These are phyloP conservation scores for Apiospora kogelbergensis DNA, from an alignment of 2,329 filamentous ascomycete species.

Conservation along the genomic window DNA sequence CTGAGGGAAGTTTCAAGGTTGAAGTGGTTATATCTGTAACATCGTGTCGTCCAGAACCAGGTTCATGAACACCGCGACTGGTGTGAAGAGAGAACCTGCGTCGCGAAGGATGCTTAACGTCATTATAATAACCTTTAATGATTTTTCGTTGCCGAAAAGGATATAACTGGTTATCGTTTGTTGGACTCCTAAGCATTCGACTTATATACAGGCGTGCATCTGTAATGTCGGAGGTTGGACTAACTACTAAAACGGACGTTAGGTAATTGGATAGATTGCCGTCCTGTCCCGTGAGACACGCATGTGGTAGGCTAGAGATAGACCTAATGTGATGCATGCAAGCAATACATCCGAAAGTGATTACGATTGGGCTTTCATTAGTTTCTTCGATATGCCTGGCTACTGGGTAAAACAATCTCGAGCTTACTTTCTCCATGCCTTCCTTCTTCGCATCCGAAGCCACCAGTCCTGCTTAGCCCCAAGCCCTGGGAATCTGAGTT, in stretches of 20 bases:
- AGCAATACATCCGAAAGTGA: background rate
- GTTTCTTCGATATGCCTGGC: background rate
- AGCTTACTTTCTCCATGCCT: background rate
- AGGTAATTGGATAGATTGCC: background rate
- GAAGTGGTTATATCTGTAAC: no score
- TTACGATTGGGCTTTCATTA: background rate
- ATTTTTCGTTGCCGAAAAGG: background rate
- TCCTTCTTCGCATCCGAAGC: conserved; percentile 32
- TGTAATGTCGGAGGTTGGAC: background rate
- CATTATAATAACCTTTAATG: background rate
- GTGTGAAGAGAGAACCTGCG: background rate
- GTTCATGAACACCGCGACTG: no score
- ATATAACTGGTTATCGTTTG: background rate
- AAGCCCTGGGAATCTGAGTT: no score
- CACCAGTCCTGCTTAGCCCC: conserved; percentile 29
- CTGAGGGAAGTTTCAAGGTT: no score
- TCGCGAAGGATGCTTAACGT: background rate
- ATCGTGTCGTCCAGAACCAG: no score
- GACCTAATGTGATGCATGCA: background rate
- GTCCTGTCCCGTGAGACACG: background rate
- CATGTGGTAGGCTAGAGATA: background rate
- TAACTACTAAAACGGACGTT: background rate
- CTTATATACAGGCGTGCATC: background rate
- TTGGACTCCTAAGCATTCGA: background rate
- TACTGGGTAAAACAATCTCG: background rate